phyloP scores from a whole-genome alignment of 1,284 basidiomycete genomes.

The Ceraceosorus bombacis region DNA sequence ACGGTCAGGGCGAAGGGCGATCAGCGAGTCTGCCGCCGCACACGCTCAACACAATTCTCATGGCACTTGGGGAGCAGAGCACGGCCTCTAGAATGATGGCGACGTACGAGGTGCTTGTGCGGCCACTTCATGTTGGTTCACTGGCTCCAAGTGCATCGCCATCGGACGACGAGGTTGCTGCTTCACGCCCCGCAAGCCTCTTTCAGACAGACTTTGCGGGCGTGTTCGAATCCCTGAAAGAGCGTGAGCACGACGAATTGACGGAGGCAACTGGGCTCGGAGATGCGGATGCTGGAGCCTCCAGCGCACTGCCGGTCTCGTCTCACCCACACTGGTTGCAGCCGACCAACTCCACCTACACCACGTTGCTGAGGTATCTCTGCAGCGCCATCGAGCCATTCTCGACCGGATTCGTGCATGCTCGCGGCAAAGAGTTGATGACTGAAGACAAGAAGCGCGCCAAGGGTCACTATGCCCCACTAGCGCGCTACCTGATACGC shows the following conservation, averaged over 20 bases:
- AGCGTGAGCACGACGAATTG: constrained; percentile 2
- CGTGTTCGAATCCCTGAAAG: neutral
- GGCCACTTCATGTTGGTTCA: constrained; percentile 19
- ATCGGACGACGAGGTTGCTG: too few species aligned
- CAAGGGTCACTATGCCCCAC: constrained; percentile 15
- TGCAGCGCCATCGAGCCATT: constrained; percentile 20
- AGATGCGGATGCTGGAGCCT: neutral
- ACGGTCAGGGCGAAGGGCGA: too few species aligned
- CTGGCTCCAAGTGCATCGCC: too few species aligned
- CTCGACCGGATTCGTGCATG: constrained; percentile 1
- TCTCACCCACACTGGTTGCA: constrained; percentile 13
- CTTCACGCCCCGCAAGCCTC: neutral
- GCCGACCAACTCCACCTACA: constrained; percentile 39
- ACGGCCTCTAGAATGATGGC: constrained; percentile 40
- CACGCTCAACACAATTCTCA: constrained; percentile 42
- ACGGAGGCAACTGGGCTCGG: neutral
- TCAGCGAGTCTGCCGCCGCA: constrained; percentile 8
- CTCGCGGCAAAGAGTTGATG: constrained; percentile 5
- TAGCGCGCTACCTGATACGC: constrained; percentile 15
- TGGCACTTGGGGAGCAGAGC: constrained; percentile 45
- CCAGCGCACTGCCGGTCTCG: neutral
- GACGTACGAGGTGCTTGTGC: constrained; percentile 38
- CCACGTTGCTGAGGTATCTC: constrained; percentile 29
- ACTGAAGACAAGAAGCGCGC: constrained; percentile 23
- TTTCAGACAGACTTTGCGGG: constrained; percentile 5